Evolutionary conservation across 2,329 filamentous ascomycete genomes (phyloP), one percentile per base, ranked within the genome.

Genomic region (Cercospora brassicicola): DNA sequence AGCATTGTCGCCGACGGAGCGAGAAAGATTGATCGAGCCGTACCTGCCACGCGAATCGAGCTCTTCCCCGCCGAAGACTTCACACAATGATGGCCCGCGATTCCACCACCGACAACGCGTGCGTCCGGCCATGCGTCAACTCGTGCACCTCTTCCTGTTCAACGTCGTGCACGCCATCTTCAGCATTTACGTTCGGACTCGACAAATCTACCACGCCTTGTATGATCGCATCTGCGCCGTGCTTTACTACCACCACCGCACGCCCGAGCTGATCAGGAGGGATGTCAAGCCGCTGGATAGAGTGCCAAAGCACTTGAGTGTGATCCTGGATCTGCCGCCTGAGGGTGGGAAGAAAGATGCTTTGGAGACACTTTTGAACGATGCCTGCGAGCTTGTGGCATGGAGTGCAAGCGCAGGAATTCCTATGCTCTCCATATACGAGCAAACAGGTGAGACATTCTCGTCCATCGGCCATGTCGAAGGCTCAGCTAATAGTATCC

Each of bases 381-480:
- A 99, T 81, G 91, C 93, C 13, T 91, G 94, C 48, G 95, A 99
- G 79, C 87, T 99, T 69, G 89, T 92, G 20, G 94, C 94, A 2
- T 99, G 95, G 95, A 95, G 91, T 78, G 90, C 93, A 30, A 93
- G 93, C 76, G 91, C 92, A 26, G 93, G 93, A 7, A 96, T 99
- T 69, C 90, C 91, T 11, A 88, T 90, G 79, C 83, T 99, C 73
- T 97, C 93, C 59, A 85, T 99, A 30, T 99, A 99, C 78, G 95
- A 99, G 81, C 90, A 89, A 80, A 95, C 90, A 70, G 94, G 94
- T 96, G 84, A 61, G 86, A 36, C n/a, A 15, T 2, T 3, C 3
- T 0, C 7, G 20, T 31, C 18, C 13, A 23, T 18, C 2, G 20
- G 8, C 13, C 20, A 28, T 2, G 26, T 53, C 65, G 59, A 26